Percentiles rank a stretch among this genome's conserved stretches.
phyloP scores from a whole-genome alignment of 192 early-diverging fungal species.

The Funneliformis geosporum region DNA sequence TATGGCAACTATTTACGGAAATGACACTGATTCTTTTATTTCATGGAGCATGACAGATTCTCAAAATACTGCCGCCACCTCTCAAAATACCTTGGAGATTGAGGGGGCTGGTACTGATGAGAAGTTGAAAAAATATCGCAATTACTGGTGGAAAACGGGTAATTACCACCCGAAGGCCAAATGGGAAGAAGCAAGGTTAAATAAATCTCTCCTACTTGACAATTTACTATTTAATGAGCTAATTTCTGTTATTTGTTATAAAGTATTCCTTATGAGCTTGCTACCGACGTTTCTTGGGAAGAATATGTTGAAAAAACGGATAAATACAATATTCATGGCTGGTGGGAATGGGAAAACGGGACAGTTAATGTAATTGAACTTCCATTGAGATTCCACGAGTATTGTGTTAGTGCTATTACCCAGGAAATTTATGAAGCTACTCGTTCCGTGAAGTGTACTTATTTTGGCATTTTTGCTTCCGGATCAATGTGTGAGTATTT shows the following conservation, averaged over 20 bases:
- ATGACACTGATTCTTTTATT: too few relatives aligned
- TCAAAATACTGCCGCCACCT: too few relatives aligned
- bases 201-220: slow-evolving; percentile 6
- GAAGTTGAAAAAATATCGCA: not conserved
- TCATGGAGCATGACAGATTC: too few relatives aligned
- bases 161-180: slow-evolving; percentile 10
- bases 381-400: slow-evolving; percentile 22
- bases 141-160: slow-evolving; percentile 6
- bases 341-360: slow-evolving; percentile 14
- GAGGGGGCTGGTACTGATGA: not conserved
- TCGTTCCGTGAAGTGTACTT: not conserved
- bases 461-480: not conserved
- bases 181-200: slow-evolving; percentile 5
- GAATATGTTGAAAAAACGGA: slow-evolving; percentile 23
- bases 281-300: slow-evolving; percentile 4
- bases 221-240: slow-evolving; percentile 5
- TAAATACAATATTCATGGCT: slow-evolving; percentile 18
- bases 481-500: slow-evolving; percentile 25
- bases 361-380: slow-evolving; percentile 13
- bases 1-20: too few relatives aligned
- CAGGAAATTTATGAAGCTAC: not conserved
- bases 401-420: not conserved
- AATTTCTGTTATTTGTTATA: slow-evolving; percentile 14
- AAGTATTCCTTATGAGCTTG: slow-evolving; percentile 15
- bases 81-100: too few relatives aligned